Base-by-base conservation (phyloP, 352 stramenopile species). In the Globisporangium splendens region DNA sequence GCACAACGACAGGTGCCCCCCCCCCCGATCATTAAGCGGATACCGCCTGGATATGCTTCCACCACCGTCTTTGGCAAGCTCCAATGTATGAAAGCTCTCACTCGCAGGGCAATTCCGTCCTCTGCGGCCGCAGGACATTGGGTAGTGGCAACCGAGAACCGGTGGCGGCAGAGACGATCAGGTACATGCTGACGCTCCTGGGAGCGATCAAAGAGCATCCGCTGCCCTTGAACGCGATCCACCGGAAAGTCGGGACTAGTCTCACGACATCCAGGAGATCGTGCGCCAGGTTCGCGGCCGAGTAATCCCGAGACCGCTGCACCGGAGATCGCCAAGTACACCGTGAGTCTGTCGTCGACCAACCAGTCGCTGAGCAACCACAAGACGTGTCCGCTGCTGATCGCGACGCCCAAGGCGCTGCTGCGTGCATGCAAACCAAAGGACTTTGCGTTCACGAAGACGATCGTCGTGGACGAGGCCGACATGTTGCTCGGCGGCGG, bases 131-230 rank as follows among this genome's bases (percentile, higher is more conserved):
- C n/a, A n/a, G n/a, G n/a, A n/a, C n/a, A n/a, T n/a, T n/a, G n/a
- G 18, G 86, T 98, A n/a, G 73, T 99, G 47, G 96, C 97, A 24
- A 89, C 84, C 14, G 95, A 98, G 64, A n/a, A 99, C 96, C 0
- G 96, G 96, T 42, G 89, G 77, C 54, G 95, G 95, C 51, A 99
- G n/a, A 99, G 72, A 99, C 96, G 33, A 75, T 99, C 47, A 83
- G 94, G 11, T 99, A 98, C 69, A 56, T 98, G 3, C 58, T 99
- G 46, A 95, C 96, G 3, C 69, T 98, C 58, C 60, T 98, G 28
- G n/a, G 74, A 95, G 52, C 70, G 35, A 62, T 81, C 18, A 60
- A 72, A 21, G 33, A 59, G n/a, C 65, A 73, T 24, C 55, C 70
- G 43, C 42, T 87, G 48, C 55, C 68, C 0, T 21, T 70, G n/a